Conservation (phyloP, 768 basidiomycete species). For the Podaxis rugospora region DNA sequence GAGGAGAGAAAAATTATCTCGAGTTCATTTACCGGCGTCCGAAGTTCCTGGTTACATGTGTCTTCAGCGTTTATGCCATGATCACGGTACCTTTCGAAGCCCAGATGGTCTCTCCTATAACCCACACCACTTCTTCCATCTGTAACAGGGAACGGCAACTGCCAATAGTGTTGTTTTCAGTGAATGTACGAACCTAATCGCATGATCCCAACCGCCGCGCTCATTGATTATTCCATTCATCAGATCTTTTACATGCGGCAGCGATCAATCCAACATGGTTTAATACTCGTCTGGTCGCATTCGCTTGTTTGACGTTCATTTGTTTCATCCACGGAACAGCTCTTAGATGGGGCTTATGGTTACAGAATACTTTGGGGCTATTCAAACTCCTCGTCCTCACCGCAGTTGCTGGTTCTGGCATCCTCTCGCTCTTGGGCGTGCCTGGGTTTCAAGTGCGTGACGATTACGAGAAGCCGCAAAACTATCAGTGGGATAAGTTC, state of each 20-base stretch:
- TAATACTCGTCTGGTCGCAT: slow-evolving; percentile 49
- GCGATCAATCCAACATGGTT: slow-evolving; percentile 37
- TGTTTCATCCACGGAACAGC: slow-evolving; percentile 52
- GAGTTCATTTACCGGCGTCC: slow-evolving; percentile 67
- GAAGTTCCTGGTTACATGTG: slow-evolving; percentile 55
- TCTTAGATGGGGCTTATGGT: slow-evolving; percentile 49
- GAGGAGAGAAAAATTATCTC: slow-evolving; percentile 75
- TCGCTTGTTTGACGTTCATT: slow-evolving; percentile 52
- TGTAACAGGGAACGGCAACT: slow-evolving; percentile 49
- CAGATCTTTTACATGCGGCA: slow-evolving; percentile 59
- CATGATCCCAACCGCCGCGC: not conserved
- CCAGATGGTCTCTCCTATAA: slow-evolving; percentile 15
- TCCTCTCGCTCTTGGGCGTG: slow-evolving; percentile 44
- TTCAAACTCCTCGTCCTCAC: slow-evolving; percentile 58
- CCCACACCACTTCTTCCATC: not conserved
- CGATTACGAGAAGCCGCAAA: slow-evolving; percentile 50
- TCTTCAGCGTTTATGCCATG: slow-evolving; percentile 53
- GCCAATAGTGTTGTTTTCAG: slow-evolving; percentile 65
- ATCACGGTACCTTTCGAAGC: slow-evolving; percentile 35
- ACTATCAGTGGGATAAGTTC: slow-evolving; percentile 54
- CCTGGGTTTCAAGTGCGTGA: slow-evolving; percentile 46
- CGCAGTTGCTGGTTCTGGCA: slow-evolving; percentile 47
- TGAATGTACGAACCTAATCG: slow-evolving; percentile 48
- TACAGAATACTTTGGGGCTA: slow-evolving; percentile 61
- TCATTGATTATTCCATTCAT: not conserved